Evolutionary conservation across 345 rosid genomes (phyloP).

Genomic region (Bruguiera sexangula): DNA sequence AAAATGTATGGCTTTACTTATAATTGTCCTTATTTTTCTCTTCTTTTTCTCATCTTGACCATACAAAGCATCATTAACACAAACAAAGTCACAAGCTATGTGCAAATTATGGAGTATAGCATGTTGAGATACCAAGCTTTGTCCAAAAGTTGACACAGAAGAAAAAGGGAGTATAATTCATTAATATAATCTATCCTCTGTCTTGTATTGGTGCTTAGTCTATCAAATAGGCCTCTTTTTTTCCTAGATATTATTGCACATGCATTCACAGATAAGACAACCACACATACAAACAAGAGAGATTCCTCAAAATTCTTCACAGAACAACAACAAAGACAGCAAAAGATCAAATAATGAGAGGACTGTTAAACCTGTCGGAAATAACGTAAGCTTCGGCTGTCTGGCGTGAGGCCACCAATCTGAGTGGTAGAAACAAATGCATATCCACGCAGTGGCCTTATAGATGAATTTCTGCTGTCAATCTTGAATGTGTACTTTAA

Average conservation of each 20-base stretch:
- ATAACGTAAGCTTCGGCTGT: conserved; percentile 72
- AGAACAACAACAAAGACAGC: neutral
- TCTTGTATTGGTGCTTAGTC: no score
- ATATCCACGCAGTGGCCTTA: conserved; percentile 80
- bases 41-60: neutral
- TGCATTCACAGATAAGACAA: no score
- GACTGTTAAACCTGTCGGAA: conserved; percentile 64
- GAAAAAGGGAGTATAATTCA: neutral
- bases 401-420: conserved; percentile 87
- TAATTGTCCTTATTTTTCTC: neutral
- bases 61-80: neutral
- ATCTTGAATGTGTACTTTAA: conserved; percentile 69
- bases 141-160: neutral
- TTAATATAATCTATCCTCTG: neutral
- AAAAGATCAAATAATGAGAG: conserved; percentile 1
- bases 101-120: neutral
- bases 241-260: no score
- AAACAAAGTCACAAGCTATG: neutral
- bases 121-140: neutral
- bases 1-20: neutral
- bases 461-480: conserved; percentile 69
- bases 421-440: conserved; percentile 75
- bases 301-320: neutral
- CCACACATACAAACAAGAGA: neutral
- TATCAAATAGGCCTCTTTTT: no score